These are phyloP conservation scores for Aureobasidium zeae DNA, from an alignment of 2,329 filamentous ascomycete species.

Conservation along the genomic window DNA sequence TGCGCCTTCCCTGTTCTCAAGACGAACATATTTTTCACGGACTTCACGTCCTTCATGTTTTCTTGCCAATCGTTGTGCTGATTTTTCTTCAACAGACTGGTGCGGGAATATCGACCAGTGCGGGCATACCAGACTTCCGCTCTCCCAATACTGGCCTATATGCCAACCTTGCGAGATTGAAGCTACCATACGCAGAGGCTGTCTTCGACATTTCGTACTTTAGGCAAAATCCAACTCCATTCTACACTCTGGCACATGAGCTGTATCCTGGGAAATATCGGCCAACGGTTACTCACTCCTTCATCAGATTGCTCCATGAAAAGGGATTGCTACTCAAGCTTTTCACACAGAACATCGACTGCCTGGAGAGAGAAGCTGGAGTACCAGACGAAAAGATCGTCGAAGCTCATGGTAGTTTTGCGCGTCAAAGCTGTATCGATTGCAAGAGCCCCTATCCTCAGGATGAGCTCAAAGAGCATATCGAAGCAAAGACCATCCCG, in stretches of 20 bases:
- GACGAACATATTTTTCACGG: background rate
- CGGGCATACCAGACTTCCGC: conserved; percentile 80
- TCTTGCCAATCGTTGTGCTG: background rate
- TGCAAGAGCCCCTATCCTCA: conserved; percentile 66
- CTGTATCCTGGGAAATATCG: conserved; percentile 83
- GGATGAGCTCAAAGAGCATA: conserved; percentile 61
- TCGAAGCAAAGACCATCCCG: conserved; percentile 60
- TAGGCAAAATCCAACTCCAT: conserved; percentile 70
- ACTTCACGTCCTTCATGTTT: background rate
- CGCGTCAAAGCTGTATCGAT: conserved; percentile 81
- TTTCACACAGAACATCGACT: conserved; percentile 98
- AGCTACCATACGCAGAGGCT: conserved; percentile 81
- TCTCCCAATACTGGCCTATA: conserved; percentile 91
- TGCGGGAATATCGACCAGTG: conserved; percentile 73
- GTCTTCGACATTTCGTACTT: conserved; percentile 94
- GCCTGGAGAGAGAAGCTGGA: conserved; percentile 78
- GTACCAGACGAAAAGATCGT: conserved; percentile 73
- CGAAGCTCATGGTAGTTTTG: conserved; percentile 93
- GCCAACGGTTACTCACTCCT: conserved; percentile 83
- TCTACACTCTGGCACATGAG: conserved; percentile 86
- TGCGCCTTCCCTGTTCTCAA: conserved; percentile 17
- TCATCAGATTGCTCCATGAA: conserved; percentile 70
- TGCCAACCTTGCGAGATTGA: conserved; percentile 75
- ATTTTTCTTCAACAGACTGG: conserved; percentile 48
- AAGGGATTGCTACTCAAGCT: conserved; percentile 74